Percentiles rank a stretch among this genome's conserved stretches.
Conservation (phyloP, 805 yeast species). For the Maudiozyma barnettii region DNA sequence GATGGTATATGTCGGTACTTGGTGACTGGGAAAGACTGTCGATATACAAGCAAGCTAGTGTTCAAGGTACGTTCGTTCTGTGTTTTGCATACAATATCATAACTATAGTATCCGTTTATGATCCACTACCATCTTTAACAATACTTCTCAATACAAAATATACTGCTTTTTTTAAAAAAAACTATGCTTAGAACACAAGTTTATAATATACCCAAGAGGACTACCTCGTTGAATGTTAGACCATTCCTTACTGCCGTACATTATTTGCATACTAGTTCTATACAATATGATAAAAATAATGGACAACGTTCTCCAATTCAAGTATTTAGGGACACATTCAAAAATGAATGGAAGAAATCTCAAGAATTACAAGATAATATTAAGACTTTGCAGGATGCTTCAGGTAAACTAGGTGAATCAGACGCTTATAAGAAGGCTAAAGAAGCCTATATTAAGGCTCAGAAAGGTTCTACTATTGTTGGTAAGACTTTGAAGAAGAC, state of each 20-base stretch:
- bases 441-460: conserved; percentile 85
- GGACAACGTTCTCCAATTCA: conserved; percentile 56
- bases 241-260: neutral
- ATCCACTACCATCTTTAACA: too few species aligned
- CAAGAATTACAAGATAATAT: conserved; percentile 84
- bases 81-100: too few species aligned
- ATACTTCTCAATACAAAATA: too few species aligned
- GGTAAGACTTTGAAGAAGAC: conserved; percentile 75
- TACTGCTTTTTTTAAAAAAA: too few species aligned
- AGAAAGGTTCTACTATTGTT: conserved; percentile 56
- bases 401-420: conserved; percentile 87
- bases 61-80: too few species aligned
- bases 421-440: conserved; percentile 89
- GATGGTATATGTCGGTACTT: too few species aligned
- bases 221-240: neutral
- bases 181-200: neutral
- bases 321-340: conserved; percentile 89
- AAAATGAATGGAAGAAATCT: conserved; percentile 81
- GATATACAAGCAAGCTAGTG: too few species aligned
- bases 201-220: neutral
- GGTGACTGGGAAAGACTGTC: too few species aligned
- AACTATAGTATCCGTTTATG: too few species aligned
- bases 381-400: conserved; percentile 90
- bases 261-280: conserved; percentile 1
- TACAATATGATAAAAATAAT: neutral